Percentiles rank a stretch among this genome's conserved stretches.
Evolutionary conservation across 352 stramenopile species (phyloP).

Genomic region (Globisporangium echinulatum): DNA sequence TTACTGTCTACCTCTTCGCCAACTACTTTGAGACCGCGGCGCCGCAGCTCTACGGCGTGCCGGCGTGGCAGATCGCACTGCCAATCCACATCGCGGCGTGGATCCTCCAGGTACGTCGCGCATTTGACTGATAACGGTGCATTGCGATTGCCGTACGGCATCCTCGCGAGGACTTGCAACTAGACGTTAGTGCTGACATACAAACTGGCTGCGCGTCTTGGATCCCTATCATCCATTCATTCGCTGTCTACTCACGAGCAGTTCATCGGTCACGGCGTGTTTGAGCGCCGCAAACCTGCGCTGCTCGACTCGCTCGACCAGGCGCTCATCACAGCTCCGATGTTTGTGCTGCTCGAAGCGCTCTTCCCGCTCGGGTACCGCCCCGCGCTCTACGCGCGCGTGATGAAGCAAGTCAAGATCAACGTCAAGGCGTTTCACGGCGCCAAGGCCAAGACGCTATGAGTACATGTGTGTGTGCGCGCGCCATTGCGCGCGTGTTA

Average conservation of each 20-base stretch:
- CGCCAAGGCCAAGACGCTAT: constrained; percentile 1
- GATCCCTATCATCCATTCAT: not conserved
- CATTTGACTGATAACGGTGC: too few relatives aligned
- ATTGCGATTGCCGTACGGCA: too few relatives aligned
- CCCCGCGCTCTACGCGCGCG: constrained; percentile 24
- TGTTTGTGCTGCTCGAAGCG: constrained; percentile 84
- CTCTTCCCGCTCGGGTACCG: constrained; percentile 70
- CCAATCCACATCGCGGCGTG: constrained; percentile 31
- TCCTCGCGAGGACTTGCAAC: too few relatives aligned
- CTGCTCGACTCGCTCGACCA: constrained; percentile 84
- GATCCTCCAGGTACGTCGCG: constrained; percentile 28
- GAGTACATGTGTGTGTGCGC: too few relatives aligned
- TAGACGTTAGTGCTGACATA: too few relatives aligned
- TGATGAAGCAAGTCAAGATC: constrained; percentile 32
- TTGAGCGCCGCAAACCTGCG: constrained; percentile 76
- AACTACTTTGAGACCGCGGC: constrained; percentile 22
- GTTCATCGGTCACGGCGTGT: constrained; percentile 85
- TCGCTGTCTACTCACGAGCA: constrained; percentile 15
- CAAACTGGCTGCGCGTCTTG: too few relatives aligned
- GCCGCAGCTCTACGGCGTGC: constrained; percentile 15
- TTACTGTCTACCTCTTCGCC: constrained; percentile 23
- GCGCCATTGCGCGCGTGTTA: too few relatives aligned
- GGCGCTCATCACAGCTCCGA: constrained; percentile 66
- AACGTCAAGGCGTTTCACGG: constrained; percentile 34
- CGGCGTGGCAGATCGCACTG: constrained; percentile 31